Percentiles rank a stretch among this genome's conserved stretches.
Evolutionary conservation across 1,139 yeast genomes (phyloP).

Genomic region (Debaryomyces fabryi): DNA sequence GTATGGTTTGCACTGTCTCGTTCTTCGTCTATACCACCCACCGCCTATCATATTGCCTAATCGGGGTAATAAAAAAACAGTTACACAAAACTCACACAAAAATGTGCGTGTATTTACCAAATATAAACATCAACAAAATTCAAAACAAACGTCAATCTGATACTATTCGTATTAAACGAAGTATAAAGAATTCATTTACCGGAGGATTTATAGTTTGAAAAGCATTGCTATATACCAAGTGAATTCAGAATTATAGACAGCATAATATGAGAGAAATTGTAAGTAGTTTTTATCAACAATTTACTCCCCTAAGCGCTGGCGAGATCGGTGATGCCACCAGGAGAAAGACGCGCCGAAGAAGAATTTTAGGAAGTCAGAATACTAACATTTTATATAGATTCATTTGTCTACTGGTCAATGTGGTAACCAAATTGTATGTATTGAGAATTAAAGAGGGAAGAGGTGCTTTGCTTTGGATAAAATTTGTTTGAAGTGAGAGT

Average conservation of each 20-base stretch:
- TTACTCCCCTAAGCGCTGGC: background rate
- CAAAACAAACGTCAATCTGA: slow-evolving; percentile 7
- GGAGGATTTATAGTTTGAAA: slow-evolving; percentile 6
- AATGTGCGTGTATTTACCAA: background rate
- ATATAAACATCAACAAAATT: slow-evolving; percentile 7
- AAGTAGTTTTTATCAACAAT: slow-evolving; percentile 25
- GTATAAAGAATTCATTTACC: slow-evolving; percentile 1
- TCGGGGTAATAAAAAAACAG: slow-evolving; percentile 4
- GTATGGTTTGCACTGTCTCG: no score
- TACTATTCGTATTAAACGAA: background rate
- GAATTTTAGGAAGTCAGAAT: slow-evolving; percentile 1
- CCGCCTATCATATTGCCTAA: slow-evolving; percentile 2
- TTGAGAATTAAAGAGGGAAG: slow-evolving; percentile 4
- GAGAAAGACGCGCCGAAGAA: slow-evolving; percentile 3
- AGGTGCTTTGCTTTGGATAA: background rate
- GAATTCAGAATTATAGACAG: slow-evolving; percentile 1
- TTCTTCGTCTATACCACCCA: background rate
- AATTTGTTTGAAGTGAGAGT: background rate
- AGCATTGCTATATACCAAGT: slow-evolving; percentile 5
- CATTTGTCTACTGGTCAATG: slow-evolving; percentile 98
- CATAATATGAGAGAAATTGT: slow-evolving; percentile 62
- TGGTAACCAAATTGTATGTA: slow-evolving; percentile 94
- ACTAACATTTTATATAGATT: slow-evolving; percentile 49
- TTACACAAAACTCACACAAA: background rate
- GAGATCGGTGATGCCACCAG: background rate